A percentile compares a stretch with the other conserved stretches of the same genome.
phyloP scores from a whole-genome alignment of 345 rosid genomes.

The Capsella bursapastoris region DNA sequence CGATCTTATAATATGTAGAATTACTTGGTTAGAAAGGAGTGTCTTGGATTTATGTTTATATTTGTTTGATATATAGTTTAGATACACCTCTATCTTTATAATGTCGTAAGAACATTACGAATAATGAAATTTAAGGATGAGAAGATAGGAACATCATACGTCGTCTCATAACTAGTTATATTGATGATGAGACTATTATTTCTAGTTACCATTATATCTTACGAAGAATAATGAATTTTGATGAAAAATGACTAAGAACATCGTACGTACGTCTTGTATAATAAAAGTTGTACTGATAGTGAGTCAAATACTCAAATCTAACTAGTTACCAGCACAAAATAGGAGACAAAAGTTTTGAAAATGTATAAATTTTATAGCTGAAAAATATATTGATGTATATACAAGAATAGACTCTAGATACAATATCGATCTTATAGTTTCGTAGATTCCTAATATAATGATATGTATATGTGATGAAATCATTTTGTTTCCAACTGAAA shows the following conservation, averaged over 20 bases:
- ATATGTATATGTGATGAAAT: background rate
- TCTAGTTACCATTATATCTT: background rate
- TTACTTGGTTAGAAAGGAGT: background rate
- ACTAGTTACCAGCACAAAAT: background rate
- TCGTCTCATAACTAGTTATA: background rate
- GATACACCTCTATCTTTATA: background rate
- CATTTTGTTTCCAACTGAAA: background rate
- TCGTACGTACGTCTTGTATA: background rate
- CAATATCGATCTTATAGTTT: slow-evolving; percentile 2
- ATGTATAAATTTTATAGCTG: background rate
- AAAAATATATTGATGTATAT: background rate
- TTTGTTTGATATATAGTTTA: slow-evolving; percentile 18
- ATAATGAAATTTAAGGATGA: background rate
- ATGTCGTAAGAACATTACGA: background rate
- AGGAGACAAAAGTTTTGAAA: background rate
- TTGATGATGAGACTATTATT: background rate
- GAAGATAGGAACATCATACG: background rate
- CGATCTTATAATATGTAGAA: slow-evolving; percentile 9
- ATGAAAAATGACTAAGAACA: background rate
- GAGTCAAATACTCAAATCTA: background rate
- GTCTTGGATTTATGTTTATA: background rate
- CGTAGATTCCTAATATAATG: background rate
- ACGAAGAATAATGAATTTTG: background rate
- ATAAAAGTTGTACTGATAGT: background rate
- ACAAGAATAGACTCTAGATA: background rate